Base-by-base conservation (phyloP, 306 rosid species). In the Medicago truncatula region DNA sequence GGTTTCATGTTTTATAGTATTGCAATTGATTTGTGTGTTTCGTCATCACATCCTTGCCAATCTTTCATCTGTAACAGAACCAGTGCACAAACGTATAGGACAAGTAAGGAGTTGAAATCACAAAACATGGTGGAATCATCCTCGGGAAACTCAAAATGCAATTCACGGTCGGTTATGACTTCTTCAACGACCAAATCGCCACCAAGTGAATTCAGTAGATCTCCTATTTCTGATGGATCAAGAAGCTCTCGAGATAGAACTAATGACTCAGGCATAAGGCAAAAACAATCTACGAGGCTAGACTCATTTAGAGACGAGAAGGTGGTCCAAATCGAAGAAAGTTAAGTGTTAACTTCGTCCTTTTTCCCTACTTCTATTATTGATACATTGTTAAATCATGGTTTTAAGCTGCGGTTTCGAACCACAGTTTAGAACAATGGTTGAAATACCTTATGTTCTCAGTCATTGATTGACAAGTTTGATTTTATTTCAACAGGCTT, bases 271-370 rank as follows among this genome's bases (percentile, higher is more conserved):
- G 59, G 61, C 9, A 77, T 61, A 41, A 50, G 79, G 57, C 86
- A 54, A 77, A 89, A 53, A 52, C 91, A 85, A 25, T 85, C 89
- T 5, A 84, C 74, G 34, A 86, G 84, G 75, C 52, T 86, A 39
- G 92, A 89, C 63, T 84, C 91, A 20, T 85, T 74, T 20, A 74
- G 90, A 81, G 93, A 89, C 61, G 96, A 91, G 71, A 83, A 86
- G 47, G 90, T 89, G 74, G 83, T 89, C 88, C 90, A 88, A 86
- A 86, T 89, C 4, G 98, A 94, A 78, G 98, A 94, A 94, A 91
- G 98, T 89, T 93, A 89, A 93, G 98, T 83, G 65, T 72, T 66
- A 81, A 68, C 58, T 73, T 52, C 4, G 70, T 73, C 66, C 46
- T 46, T 54, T 53, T 82, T n/a, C n/a, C n/a, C 79, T 64, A 66